Base-by-base conservation (phyloP, 2,329 filamentous ascomycete species). In the Verticillium nubilum region DNA sequence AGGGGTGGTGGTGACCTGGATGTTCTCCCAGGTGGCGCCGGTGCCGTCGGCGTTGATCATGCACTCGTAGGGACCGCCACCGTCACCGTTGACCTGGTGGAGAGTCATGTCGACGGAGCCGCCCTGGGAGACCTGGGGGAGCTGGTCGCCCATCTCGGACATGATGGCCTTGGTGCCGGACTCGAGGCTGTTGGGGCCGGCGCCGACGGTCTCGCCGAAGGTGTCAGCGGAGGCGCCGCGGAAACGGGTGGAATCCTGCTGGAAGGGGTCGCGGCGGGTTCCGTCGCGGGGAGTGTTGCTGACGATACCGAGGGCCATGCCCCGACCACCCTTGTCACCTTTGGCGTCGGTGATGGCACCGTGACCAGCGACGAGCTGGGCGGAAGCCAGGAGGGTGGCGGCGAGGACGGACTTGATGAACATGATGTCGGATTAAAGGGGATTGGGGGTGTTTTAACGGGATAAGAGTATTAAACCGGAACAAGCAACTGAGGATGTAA, bases 31-130 rank as follows among this genome's bases (percentile, higher is more conserved):
- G 63, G 74, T 69, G 54, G 75, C 68, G 26, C 79, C 85, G 4
- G 84, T 86, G 59, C 76, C 86, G 60, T 85, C 84, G 59, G 76
- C 71, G 67, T 87, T 86, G 69, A 88, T 85, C 78, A 85, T 85
- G 75, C 85, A 87, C 6, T 76, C 81, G 72, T 86, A 88, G 2
- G 86, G 85, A 12, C 86, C 86, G 61, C 83, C 86, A 60, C 86
- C 86, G 64, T 89, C 86, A 37, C 77, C 78, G 72, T 88, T 89
- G 70, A 89, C 85, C 70, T 88, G 86, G 73, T 88, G 86, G 10
- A 88, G 75, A 1, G 84, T 88, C 78, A 89, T 87, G 65, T 74
- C 74, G 61, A 89, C 66, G 59, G 77, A 66, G 59, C 86, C 86
- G 55, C 86, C 86, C 0, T 76, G 66, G 6, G 76, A 77, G 65